Conservation (phyloP, 768 basidiomycete species). For the Xanthoconium purpureum region DNA sequence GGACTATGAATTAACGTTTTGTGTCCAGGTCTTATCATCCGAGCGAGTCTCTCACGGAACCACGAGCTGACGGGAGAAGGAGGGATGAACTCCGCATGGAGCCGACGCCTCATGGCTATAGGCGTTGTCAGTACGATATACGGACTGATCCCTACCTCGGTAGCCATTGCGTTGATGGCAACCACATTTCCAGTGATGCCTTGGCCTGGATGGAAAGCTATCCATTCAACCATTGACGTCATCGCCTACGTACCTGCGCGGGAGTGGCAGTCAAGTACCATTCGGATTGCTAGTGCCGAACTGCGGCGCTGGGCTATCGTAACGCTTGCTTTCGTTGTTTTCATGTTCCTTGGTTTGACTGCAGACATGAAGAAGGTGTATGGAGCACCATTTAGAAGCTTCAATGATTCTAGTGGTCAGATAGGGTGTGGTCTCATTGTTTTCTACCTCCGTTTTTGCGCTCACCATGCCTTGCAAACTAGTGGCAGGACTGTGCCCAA, state of each 20-base stretch:
- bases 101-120: constrained; percentile 13
- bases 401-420: background rate
- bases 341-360: constrained; percentile 17
- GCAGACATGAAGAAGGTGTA: constrained; percentile 16
- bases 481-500: background rate
- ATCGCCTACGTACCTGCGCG: constrained; percentile 5
- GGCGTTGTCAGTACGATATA: constrained; percentile 8
- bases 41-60: constrained; percentile 1
- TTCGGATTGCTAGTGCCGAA: background rate
- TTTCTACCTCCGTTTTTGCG: background rate
- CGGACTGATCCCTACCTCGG: constrained; percentile 12
- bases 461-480: background rate
- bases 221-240: constrained; percentile 12
- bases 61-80: background rate
- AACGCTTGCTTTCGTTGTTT: constrained; percentile 12
- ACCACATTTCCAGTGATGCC: constrained; percentile 4
- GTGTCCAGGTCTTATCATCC: constrained; percentile 8
- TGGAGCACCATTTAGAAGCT: background rate
- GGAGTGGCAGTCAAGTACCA: constrained; percentile 8
- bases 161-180: constrained; percentile 5
- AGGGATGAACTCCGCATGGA: constrained; percentile 1
- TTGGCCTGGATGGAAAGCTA: constrained; percentile 22
- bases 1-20: background rate
- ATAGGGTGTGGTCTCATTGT: background rate
- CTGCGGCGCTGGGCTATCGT: constrained; percentile 20